Evolutionary conservation across 805 yeast genomes (phyloP).

Genomic region (Zygosaccharomyces bailii): DNA sequence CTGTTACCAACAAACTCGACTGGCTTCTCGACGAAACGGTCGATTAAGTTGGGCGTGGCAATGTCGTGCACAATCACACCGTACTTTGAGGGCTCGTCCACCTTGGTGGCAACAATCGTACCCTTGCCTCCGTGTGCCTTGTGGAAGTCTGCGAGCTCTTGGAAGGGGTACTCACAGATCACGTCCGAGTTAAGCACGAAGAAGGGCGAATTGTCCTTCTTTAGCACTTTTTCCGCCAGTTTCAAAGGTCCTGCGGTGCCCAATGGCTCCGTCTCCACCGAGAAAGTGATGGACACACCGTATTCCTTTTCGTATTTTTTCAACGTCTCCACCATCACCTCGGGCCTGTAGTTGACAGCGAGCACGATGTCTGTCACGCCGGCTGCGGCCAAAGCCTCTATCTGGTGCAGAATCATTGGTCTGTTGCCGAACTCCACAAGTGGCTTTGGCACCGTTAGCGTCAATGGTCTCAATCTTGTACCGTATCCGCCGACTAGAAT

Average conservation of each 20-base stretch:
- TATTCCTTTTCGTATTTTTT: constrained; percentile 91
- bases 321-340: constrained; percentile 94
- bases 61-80: constrained; percentile 99
- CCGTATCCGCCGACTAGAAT: constrained; percentile 99
- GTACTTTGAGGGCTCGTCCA: constrained; percentile 98
- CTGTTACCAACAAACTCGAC: constrained; percentile 99
- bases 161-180: constrained; percentile 97
- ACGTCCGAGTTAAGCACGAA: constrained; percentile 98
- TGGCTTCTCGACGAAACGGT: constrained; percentile 98
- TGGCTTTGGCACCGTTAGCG: constrained; percentile 93
- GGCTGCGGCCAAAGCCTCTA: constrained; percentile 95
- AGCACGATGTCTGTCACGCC: constrained; percentile 98
- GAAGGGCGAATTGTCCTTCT: constrained; percentile 94
- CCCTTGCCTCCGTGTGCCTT: constrained; percentile 94
- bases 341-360: constrained; percentile 99
- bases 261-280: constrained; percentile 98
- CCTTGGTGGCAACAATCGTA: constrained; percentile 98
- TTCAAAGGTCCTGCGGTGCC: constrained; percentile 99
- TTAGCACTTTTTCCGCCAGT: constrained; percentile 89
- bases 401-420: constrained; percentile 98
- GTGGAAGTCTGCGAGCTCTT: constrained; percentile 90
- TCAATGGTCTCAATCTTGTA: constrained; percentile 98
- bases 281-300: constrained; percentile 92
- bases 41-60: constrained; percentile 91
- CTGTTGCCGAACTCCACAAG: constrained; percentile 97